These are phyloP conservation scores for Glebionis coronaria DNA, from an alignment of 129 eudicot species.

Conservation along the genomic window DNA sequence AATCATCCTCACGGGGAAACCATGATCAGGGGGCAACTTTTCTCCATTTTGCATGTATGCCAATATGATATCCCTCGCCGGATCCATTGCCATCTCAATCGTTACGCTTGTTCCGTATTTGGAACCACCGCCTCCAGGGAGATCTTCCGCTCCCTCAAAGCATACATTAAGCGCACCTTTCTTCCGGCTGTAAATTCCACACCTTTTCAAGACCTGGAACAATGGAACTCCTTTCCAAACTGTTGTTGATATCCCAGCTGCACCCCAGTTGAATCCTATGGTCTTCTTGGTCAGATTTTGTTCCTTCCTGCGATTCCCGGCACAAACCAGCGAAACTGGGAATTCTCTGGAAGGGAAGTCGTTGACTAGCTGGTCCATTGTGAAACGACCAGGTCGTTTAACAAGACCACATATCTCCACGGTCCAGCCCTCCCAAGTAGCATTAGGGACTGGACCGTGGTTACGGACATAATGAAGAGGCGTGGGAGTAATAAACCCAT, in stretches of 20 bases:
- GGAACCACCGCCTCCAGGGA: conserved; percentile 95
- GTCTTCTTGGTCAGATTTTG: conserved; percentile 76
- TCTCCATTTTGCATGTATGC: conserved; percentile 98
- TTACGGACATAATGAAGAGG: conserved; percentile 94
- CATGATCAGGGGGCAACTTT: conserved; percentile 70
- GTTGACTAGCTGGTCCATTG: conserved; percentile 53
- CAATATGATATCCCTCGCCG: conserved; percentile 70
- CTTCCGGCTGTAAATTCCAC: conserved; percentile 53
- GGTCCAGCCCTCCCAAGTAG: conserved; percentile 69
- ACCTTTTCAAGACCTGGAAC: conserved; percentile 48
- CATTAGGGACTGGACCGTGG: conserved; percentile 82
- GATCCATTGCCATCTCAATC: conserved; percentile 79
- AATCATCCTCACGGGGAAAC: conserved; percentile 82
- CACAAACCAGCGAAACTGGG: conserved; percentile 78
- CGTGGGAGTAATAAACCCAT: conserved; percentile 94
- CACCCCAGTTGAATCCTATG: conserved; percentile 93
- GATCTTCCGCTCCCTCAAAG: conserved; percentile 86
- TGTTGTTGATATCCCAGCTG: conserved; percentile 78
- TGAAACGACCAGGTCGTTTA: conserved; percentile 55
- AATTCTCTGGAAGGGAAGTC: conserved; percentile 62
- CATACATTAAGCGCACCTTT: conserved; percentile 83
- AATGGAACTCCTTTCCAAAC: conserved; percentile 91
- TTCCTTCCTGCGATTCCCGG: conserved; percentile 88
- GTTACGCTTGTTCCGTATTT: conserved; percentile 82
- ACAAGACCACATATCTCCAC: conserved; percentile 79